Evolutionary conservation across 2,329 filamentous ascomycete species (phyloP), one percentile per base, ranked within the genome.

Genomic region (Epichloe uncinata): DNA sequence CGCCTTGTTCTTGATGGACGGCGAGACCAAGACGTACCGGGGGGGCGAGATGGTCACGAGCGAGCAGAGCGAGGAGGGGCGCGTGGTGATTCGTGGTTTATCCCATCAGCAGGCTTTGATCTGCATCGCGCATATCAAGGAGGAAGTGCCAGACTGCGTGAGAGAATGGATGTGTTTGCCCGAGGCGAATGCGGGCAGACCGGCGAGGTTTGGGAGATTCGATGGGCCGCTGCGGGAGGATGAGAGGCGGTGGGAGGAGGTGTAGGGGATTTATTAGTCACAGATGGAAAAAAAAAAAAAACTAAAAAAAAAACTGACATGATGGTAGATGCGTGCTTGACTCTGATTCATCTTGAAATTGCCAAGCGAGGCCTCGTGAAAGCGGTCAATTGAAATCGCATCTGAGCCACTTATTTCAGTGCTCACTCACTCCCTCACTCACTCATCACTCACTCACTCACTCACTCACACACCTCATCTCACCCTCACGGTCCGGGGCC

Each of bases 101-200:
- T 73, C 74, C 2, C 71, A 80, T 0, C 66, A 79, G 20, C 91
- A 97, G 67, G 89, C 89, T 1, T 69, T 98, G 49, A 77, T 97
- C n/a, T 88, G 90, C 55, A 91, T 97, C 52, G 93, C 88, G 53
- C 93, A 98, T 68, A 75, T 91, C 53, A 82, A 82, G 54, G 89
- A 95, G 59, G 93, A 98, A 66, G 85, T 97, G 9, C 93, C 93
- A 0, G 82, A 84, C 46, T 84, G 82, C 56, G 78, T 96, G 22
- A 71, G 87, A 44, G 81, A 94, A 62, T 97, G 86, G 84, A 73
- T 97, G 47, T 90, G 87, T 63, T 70, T 96, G 33, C 89, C 91
- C 1, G 85, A 90, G 65, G 75, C 83, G 3, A 85, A 83, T 48
- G 79, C 79, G 1, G 77, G 77, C 1, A 58, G 61, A 35, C 66